phyloP scores from a whole-genome alignment of 352 stramenopile species.

The Phytophthora kernoviae region DNA sequence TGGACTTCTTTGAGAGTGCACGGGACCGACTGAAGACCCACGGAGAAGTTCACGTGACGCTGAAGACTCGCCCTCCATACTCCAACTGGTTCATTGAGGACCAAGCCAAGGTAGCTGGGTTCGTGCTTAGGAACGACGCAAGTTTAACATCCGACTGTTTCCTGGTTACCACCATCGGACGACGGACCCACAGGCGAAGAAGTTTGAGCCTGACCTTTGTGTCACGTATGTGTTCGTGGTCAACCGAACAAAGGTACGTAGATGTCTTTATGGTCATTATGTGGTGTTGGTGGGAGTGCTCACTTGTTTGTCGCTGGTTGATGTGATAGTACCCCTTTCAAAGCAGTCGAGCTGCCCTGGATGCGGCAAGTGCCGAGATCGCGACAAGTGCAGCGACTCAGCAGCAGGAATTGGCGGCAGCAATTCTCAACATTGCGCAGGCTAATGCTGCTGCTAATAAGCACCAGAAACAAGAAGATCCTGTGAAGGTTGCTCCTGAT shows the following conservation, averaged over 20 bases:
- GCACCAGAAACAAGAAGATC: conserved; percentile 2
- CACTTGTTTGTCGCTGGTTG: conserved; percentile 4
- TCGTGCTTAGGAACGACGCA: conserved; percentile 76
- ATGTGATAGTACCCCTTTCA: conserved; percentile 42
- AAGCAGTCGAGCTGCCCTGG: conserved; percentile 24
- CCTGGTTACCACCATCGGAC: conserved; percentile 89
- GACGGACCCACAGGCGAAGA: conserved; percentile 85
- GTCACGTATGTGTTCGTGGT: conserved; percentile 89
- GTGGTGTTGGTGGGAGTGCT: neutral
- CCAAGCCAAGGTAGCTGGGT: conserved; percentile 66
- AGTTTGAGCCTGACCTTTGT: conserved; percentile 83
- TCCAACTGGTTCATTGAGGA: conserved; percentile 90
- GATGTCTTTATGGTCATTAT: neutral
- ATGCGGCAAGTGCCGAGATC: conserved; percentile 17
- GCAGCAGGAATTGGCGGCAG: conserved; percentile 30
- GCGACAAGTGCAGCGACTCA: conserved; percentile 17
- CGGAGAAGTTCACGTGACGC: conserved; percentile 83
- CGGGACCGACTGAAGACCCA: conserved; percentile 53
- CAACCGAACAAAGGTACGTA: conserved; percentile 73
- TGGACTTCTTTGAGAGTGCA: conserved; percentile 87
- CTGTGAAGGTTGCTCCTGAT: neutral
- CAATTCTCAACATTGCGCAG: conserved; percentile 35
- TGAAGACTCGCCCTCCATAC: conserved; percentile 88
- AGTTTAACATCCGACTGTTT: conserved; percentile 76
- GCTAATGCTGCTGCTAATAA: conserved; percentile 17